A percentile compares a stretch with the other conserved stretches of the same genome.
Evolutionary conservation across 1,284 basidiomycete genomes (phyloP).

Genomic region (Ustilago shanxiensis): DNA sequence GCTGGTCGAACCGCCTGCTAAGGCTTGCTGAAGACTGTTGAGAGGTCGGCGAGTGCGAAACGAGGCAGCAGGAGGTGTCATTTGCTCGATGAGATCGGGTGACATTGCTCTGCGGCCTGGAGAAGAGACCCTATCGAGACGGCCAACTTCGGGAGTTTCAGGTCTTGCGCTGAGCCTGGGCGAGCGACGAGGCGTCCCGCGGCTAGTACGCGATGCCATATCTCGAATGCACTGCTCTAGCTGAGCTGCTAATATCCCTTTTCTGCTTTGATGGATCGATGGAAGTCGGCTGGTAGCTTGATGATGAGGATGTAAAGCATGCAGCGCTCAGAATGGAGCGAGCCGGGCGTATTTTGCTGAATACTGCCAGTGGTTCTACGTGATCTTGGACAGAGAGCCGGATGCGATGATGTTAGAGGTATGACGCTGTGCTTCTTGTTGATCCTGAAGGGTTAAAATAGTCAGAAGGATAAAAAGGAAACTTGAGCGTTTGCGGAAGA

Average conservation of each 20-base stretch:
- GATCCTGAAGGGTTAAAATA: no score
- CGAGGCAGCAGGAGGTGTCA: constrained; percentile 26
- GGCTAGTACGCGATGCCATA: constrained; percentile 22
- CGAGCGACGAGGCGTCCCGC: constrained; percentile 26
- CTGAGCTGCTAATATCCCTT: no score
- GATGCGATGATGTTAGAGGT: not conserved
- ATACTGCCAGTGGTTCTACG: not conserved
- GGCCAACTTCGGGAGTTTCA: constrained; percentile 18
- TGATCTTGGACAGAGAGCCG: not conserved
- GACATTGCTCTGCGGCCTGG: constrained; percentile 25
- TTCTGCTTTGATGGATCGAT: no score
- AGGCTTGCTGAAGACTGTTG: not conserved
- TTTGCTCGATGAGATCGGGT: constrained; percentile 30
- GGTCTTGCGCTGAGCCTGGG: constrained; percentile 28
- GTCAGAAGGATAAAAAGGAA: no score
- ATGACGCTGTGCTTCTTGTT: not conserved
- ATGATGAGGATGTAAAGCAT: no score
- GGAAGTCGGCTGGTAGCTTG: no score
- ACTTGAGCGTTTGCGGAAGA: not conserved
- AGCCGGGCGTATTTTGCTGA: not conserved
- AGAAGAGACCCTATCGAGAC: constrained; percentile 8
- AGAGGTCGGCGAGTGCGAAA: constrained; percentile 12
- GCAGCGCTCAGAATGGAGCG: no score
- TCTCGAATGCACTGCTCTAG: not conserved
- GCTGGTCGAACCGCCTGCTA: constrained; percentile 17